Evolutionary conservation across 179 eudicot genomes (phyloP).

Genomic region (Beta lomatogona): DNA sequence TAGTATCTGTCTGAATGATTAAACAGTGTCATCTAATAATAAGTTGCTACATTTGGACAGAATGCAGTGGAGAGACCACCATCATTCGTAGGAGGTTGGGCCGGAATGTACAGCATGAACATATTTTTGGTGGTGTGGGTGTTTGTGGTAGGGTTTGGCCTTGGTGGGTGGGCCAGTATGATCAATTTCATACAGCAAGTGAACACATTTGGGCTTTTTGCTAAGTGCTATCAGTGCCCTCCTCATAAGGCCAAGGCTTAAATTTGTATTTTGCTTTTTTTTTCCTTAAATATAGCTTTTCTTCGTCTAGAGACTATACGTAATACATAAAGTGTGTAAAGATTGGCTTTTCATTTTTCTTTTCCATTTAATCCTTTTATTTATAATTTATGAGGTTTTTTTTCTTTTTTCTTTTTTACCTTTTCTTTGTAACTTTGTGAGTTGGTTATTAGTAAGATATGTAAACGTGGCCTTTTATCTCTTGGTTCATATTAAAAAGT

Average conservation of each 20-base stretch:
- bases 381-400: background rate
- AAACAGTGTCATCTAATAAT: background rate
- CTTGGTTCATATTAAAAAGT: too few relatives aligned
- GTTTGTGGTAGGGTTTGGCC: conserved; percentile 80
- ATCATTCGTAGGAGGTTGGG: conserved; percentile 72
- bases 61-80: conserved; percentile 87
- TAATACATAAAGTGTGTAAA: conserved; percentile 34
- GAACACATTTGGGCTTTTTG: conserved; percentile 77
- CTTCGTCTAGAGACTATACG: conserved; percentile 26
- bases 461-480: background rate
- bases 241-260: conserved; percentile 51
- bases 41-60: conserved; percentile 34
- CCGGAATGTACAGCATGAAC: conserved; percentile 60
- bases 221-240: conserved; percentile 92
- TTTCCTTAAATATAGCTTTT: conserved; percentile 6
- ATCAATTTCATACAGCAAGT: conserved; percentile 72
- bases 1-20: background rate
- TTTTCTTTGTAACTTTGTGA: conserved; percentile 6
- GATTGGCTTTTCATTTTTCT: conserved; percentile 1
- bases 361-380: background rate
- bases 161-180: conserved; percentile 97
- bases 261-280: background rate
- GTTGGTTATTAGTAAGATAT: conserved; percentile 22
- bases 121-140: conserved; percentile 84
- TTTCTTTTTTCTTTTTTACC: background rate